Evolutionary conservation across 306 rosid genomes (phyloP).

Genomic region (Ormosia emarginata): DNA sequence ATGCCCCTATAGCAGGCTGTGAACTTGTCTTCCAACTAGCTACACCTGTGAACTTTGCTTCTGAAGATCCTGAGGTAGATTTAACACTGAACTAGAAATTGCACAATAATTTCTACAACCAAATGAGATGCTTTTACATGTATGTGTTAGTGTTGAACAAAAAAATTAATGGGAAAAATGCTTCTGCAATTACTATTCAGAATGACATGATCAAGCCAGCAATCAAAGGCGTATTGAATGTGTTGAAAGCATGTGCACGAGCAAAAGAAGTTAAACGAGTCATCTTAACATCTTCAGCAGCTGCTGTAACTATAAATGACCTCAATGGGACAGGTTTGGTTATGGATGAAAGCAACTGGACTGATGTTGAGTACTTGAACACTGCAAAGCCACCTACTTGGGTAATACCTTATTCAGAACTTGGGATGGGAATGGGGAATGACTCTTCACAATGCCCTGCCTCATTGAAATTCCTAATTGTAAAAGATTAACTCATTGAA

Average conservation of each 20-base stretch:
- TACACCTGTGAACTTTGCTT: slow-evolving; percentile 79
- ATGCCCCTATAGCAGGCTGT: slow-evolving; percentile 67
- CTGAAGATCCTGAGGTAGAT: slow-evolving; percentile 81
- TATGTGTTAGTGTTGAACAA: neutral
- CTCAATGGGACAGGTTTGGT: slow-evolving; percentile 51
- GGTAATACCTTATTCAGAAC: slow-evolving; percentile 35
- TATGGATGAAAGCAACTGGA: slow-evolving; percentile 63
- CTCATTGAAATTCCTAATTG: neutral
- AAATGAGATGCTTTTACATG: neutral
- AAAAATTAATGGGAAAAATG: neutral
- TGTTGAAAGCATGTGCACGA: slow-evolving; percentile 60
- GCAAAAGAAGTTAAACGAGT: slow-evolving; percentile 68
- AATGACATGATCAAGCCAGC: slow-evolving; percentile 93
- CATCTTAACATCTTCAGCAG: slow-evolving; percentile 79
- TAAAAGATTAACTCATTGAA: neutral
- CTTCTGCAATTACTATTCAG: slow-evolving; percentile 26
- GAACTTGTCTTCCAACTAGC: slow-evolving; percentile 80
- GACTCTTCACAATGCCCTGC: neutral
- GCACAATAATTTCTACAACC: neutral
- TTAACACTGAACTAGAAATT: neutral
- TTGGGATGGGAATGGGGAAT: neutral
- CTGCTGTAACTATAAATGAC: slow-evolving; percentile 58
- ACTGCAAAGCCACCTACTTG: slow-evolving; percentile 71
- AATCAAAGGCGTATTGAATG: slow-evolving; percentile 63
- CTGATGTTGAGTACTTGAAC: slow-evolving; percentile 58